phyloP scores from a whole-genome alignment of 75 land plant species.

The Ceratopteris richardii region DNA sequence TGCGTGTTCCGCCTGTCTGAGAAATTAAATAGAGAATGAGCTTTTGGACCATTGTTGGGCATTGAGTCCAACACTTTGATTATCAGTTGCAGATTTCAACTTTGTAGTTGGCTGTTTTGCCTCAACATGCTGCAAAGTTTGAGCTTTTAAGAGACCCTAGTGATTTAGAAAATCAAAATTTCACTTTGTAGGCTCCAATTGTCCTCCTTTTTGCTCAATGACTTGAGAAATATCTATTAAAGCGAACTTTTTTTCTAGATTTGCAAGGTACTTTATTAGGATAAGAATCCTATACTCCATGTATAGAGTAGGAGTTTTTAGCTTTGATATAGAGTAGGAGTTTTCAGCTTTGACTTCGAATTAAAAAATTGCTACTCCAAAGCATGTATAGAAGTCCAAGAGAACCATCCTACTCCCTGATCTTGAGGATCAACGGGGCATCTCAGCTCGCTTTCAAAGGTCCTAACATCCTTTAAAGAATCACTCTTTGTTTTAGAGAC shows the following conservation, averaged over 20 bases:
- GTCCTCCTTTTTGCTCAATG: constrained; percentile 39
- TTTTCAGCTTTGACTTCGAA: constrained; percentile 54
- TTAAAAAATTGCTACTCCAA: constrained; percentile 73
- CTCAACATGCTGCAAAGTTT: constrained; percentile 39
- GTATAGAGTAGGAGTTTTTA: constrained; percentile 63
- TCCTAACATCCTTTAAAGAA: no score
- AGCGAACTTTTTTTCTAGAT: constrained; percentile 51
- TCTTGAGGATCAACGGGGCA: neutral
- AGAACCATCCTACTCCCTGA: constrained; percentile 67
- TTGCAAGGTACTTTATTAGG: constrained; percentile 59
- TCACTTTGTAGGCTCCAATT: constrained; percentile 29
- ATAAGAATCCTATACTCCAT: constrained; percentile 71
- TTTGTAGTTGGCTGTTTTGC: constrained; percentile 7
- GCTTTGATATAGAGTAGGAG: no score
- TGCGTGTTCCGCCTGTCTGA: no score
- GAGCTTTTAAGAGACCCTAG: constrained; percentile 96
- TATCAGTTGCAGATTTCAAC: no score
- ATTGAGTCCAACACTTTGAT: constrained; percentile 5
- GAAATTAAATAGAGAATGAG: no score
- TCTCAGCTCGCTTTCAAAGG: neutral
- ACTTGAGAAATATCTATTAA: constrained; percentile 49
- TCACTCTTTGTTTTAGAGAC: no score
- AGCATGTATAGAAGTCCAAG: constrained; percentile 67
- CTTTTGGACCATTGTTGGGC: no score
- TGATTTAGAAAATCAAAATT: constrained; percentile 76